Conservation (phyloP, 1,284 basidiomycete genomes). For the Boletus smithii region DNA sequence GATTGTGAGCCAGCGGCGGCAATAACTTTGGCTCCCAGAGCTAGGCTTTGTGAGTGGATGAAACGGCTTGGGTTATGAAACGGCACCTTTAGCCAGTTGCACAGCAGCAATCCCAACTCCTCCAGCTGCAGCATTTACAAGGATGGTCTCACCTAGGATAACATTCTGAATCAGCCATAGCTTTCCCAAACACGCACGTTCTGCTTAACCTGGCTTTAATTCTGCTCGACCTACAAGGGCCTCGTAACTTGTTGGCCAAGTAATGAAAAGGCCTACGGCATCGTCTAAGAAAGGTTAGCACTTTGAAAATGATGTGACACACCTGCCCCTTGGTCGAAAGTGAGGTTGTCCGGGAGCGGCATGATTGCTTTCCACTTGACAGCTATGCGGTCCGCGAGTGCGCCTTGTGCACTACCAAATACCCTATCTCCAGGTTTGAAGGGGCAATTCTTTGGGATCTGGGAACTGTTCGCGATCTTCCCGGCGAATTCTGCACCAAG, state of each 20-base stretch:
- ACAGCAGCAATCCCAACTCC: conserved; percentile 92
- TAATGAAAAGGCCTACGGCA: conserved; percentile 60
- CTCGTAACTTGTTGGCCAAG: conserved; percentile 91
- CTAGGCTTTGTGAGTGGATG: conserved; percentile 36
- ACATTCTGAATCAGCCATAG: conserved; percentile 11
- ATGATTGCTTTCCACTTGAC: conserved; percentile 48
- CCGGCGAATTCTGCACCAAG: conserved; percentile 89
- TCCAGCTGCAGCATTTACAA: conserved; percentile 86
- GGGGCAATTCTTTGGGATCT: conserved; percentile 78
- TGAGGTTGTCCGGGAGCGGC: conserved; percentile 62
- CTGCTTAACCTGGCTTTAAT: conserved; percentile 58
- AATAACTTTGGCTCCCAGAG: conserved; percentile 75
- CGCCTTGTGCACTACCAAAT: conserved; percentile 83
- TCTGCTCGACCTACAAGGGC: conserved; percentile 83
- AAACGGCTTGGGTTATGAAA: not conserved
- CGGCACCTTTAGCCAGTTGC: conserved; percentile 80
- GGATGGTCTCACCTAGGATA: conserved; percentile 77
- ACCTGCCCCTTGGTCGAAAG: conserved; percentile 65
- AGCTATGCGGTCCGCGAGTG: conserved; percentile 73
- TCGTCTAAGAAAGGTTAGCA: conserved; percentile 32
- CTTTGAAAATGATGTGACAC: conserved; percentile 28
- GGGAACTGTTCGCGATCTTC: conserved; percentile 66
- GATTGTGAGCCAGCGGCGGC: conserved; percentile 69
- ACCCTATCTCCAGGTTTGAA: conserved; percentile 85
- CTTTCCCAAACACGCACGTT: not conserved